Percentiles rank a stretch among this genome's conserved stretches.
Conservation (phyloP, 352 stramenopile genomes). For the Phytophthora pinifolia region DNA sequence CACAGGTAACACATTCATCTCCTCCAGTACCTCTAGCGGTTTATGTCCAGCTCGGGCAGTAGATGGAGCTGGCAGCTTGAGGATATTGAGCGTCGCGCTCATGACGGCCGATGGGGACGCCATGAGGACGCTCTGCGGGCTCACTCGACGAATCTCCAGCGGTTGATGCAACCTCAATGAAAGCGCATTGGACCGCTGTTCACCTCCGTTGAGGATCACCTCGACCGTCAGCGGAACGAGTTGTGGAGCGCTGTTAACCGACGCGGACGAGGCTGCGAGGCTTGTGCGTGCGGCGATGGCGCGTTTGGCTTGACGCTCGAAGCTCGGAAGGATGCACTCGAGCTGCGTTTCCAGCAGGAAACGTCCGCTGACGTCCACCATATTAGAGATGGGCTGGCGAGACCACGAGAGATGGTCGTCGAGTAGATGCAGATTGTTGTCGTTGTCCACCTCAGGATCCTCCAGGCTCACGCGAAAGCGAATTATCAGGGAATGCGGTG, state of each 20-base stretch:
- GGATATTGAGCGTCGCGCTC: constrained; percentile 53
- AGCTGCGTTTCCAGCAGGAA: constrained; percentile 67
- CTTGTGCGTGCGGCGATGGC: constrained; percentile 41
- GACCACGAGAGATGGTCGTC: constrained; percentile 2
- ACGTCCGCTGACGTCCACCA: constrained; percentile 39
- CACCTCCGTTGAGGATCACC: constrained; percentile 54
- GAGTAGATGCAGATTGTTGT: background rate
- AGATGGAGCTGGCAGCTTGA: constrained; percentile 40
- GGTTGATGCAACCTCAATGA: constrained; percentile 51
- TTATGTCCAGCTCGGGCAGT: constrained; percentile 7
- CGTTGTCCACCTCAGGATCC: constrained; percentile 2
- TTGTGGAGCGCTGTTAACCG: constrained; percentile 44
- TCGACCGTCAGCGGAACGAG: constrained; percentile 53
- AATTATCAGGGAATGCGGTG: constrained; percentile 65
- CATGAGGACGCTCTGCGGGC: constrained; percentile 64
- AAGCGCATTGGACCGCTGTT: constrained; percentile 54
- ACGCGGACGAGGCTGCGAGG: constrained; percentile 45
- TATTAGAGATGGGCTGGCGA: constrained; percentile 6
- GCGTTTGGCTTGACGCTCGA: constrained; percentile 37
- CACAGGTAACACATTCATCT: constrained; percentile 51
- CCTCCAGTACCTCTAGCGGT: constrained; percentile 23
- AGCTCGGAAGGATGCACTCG: constrained; percentile 53
- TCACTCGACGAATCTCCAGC: constrained; percentile 47
- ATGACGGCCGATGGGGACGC: constrained; percentile 36
- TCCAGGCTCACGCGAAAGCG: constrained; percentile 45